phyloP scores from a whole-genome alignment of 257 asterid genomes.

The Linderniella brevidens region DNA sequence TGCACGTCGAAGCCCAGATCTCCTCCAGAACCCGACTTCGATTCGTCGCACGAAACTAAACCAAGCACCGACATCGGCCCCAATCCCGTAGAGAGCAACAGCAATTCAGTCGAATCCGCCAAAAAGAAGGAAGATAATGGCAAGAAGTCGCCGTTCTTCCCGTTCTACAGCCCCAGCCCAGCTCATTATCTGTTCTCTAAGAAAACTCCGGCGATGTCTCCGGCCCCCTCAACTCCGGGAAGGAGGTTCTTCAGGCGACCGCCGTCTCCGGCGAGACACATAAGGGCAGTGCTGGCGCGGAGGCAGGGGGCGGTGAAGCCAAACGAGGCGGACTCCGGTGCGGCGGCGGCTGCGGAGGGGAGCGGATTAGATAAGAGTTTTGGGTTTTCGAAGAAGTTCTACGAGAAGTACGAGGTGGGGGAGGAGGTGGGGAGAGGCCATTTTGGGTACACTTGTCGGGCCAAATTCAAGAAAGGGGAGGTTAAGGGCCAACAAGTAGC shows the following conservation, averaged over 20 bases:
- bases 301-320: conserved; percentile 55
- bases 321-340: conserved; percentile 28
- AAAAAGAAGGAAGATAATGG: conserved; percentile 20
- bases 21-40: too few species aligned
- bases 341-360: conserved; percentile 23
- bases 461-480: conserved; percentile 46
- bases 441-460: conserved; percentile 50
- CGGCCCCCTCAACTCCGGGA: conserved; percentile 21
- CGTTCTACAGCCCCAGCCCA: conserved; percentile 52
- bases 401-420: conserved; percentile 36
- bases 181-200: conserved; percentile 36
- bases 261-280: conserved; percentile 60
- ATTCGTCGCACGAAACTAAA: too few species aligned
- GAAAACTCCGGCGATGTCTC: conserved; percentile 47
- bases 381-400: conserved; percentile 42
- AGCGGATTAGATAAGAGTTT: conserved; percentile 34
- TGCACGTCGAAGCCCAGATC: too few species aligned
- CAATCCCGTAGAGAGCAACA: too few species aligned
- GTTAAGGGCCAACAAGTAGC: conserved; percentile 47
- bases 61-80: too few species aligned
- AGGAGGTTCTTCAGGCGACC: conserved; percentile 33
- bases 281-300: conserved; percentile 32
- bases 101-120: too few species aligned
- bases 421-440: conserved; percentile 56
- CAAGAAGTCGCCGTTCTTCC: conserved; percentile 38